Evolutionary conservation across 78 protist species (phyloP).

Genomic region (Speleostelium caveatum): DNA sequence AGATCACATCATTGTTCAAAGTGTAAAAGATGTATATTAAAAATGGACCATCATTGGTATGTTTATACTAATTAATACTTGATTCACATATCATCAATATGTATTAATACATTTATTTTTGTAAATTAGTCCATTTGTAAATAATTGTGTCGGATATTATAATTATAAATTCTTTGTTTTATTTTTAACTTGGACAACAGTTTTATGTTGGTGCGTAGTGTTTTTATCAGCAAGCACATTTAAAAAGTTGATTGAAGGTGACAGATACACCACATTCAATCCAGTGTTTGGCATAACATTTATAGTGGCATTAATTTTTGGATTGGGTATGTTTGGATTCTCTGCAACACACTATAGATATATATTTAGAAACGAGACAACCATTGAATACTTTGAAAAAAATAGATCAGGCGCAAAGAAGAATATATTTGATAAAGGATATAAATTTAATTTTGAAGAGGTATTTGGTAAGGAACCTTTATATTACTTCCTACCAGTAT

Average conservation of each 20-base stretch:
- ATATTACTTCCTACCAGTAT: no score
- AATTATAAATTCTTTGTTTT: conserved; percentile 82
- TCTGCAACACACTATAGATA: conserved; percentile 24
- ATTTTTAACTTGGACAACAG: conserved; percentile 50
- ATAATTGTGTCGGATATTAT: conserved; percentile 80
- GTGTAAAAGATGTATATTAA: conserved; percentile 79
- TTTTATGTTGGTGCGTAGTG: conserved; percentile 41
- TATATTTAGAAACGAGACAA: conserved; percentile 22
- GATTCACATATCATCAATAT: not conserved
- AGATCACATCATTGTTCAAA: conserved; percentile 76
- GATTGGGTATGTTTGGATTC: conserved; percentile 40
- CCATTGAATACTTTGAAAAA: conserved; percentile 54
- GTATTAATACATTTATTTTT: not conserved
- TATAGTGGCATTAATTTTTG: conserved; percentile 48
- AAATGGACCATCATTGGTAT: conserved; percentile 86
- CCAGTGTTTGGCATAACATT: conserved; percentile 29
- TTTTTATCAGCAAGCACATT: conserved; percentile 9
- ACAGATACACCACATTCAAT: not conserved
- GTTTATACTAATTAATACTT: not conserved
- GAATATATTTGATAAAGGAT: no score
- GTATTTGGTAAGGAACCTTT: no score
- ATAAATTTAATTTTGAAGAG: no score
- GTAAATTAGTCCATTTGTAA: conserved; percentile 72
- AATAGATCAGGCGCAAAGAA: not conserved
- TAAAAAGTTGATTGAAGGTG: not conserved